phyloP scores from a whole-genome alignment of 2,329 filamentous ascomycete species.

The Cercospora sojina region DNA sequence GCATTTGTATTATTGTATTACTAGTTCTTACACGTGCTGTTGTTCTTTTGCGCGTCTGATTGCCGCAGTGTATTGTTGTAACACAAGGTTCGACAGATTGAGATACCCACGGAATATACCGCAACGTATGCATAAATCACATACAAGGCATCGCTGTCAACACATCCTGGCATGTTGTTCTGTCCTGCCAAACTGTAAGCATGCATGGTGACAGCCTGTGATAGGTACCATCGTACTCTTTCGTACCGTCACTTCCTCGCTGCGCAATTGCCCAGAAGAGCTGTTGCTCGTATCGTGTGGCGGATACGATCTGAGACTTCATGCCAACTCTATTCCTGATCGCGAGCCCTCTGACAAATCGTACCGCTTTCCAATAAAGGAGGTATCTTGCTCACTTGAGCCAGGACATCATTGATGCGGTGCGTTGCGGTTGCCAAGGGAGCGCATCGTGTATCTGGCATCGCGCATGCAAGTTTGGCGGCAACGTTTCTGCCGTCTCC shows the following conservation, averaged over 20 bases:
- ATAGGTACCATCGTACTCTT: background rate
- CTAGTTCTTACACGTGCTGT: background rate
- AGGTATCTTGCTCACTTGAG: background rate
- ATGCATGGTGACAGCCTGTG: background rate
- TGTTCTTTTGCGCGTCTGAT: background rate
- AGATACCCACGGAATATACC: background rate
- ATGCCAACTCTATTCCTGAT: background rate
- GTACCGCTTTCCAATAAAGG: background rate
- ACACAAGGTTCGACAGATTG: background rate
- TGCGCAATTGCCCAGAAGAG: background rate
- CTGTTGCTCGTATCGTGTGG: background rate
- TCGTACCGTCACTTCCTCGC: background rate
- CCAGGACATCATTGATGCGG: background rate
- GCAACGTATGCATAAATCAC: background rate
- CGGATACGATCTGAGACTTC: background rate
- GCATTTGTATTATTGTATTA: background rate
- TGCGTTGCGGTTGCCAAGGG: background rate
- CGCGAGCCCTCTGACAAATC: background rate
- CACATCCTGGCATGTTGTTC: background rate
- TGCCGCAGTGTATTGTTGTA: background rate
- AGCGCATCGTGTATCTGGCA: background rate
- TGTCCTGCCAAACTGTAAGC: background rate
- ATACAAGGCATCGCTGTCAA: background rate
- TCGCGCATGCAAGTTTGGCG: background rate
- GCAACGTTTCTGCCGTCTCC: background rate